Conservation (phyloP, 306 rosid genomes). For the Malus sieversii region DNA sequence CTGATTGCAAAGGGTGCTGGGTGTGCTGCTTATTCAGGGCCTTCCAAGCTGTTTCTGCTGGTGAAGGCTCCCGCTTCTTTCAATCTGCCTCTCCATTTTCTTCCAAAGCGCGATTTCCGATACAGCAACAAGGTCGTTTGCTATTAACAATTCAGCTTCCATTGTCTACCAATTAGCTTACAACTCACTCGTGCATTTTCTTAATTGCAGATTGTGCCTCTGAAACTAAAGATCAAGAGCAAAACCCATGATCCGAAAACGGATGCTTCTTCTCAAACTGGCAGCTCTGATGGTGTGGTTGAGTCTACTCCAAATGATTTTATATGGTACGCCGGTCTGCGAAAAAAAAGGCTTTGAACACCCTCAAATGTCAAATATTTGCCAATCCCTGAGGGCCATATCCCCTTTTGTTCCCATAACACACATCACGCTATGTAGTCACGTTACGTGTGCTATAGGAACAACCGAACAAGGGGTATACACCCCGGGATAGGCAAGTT, state of each 20-base stretch:
- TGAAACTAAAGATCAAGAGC: constrained; percentile 48
- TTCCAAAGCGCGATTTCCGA: constrained; percentile 82
- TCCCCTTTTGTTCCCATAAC: not conserved
- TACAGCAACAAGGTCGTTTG: constrained; percentile 57
- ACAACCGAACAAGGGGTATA: no score
- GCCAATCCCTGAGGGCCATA: no score
- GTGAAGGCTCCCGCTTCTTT: constrained; percentile 77
- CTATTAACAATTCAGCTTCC: not conserved
- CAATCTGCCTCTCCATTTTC: constrained; percentile 72
- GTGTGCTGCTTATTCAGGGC: constrained; percentile 64
- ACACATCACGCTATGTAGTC: no score
- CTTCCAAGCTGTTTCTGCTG: constrained; percentile 63
- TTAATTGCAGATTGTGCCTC: constrained; percentile 55
- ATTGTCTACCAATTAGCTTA: not conserved
- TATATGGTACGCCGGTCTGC: constrained; percentile 47
- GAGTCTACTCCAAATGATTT: constrained; percentile 52
- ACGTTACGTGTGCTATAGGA: no score
- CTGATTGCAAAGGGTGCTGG: constrained; percentile 74
- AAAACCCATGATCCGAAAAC: constrained; percentile 35
- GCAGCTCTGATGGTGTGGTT: constrained; percentile 6
- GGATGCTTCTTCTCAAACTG: constrained; percentile 11
- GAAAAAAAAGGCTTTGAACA: no score
- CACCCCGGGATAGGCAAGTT: no score
- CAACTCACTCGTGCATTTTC: not conserved
- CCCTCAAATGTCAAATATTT: no score